These are phyloP conservation scores for Leersia perrieri DNA, from an alignment of 176 grass and related monocot genomes.

Conservation along the genomic window DNA sequence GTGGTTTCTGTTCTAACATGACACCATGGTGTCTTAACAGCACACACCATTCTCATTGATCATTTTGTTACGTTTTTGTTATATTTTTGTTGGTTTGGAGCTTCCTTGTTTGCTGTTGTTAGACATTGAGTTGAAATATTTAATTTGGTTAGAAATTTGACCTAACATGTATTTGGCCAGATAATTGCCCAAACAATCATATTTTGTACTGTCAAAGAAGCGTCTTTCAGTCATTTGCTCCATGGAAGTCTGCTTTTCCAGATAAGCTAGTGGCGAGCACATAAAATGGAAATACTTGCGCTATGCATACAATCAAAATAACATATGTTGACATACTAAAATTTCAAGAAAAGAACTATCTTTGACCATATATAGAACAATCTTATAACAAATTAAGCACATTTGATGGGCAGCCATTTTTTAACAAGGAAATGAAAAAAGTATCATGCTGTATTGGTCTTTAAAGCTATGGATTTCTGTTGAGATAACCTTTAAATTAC, in stretches of 20 bases:
- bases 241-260: neutral
- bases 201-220: neutral
- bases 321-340: neutral
- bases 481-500: neutral
- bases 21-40: no score
- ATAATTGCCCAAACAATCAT: neutral
- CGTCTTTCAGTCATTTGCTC: neutral
- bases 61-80: neutral
- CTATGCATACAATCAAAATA: neutral
- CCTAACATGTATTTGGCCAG: slow-evolving; percentile 4
- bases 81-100: neutral
- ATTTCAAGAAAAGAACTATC: neutral
- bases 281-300: neutral
- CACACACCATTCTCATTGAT: neutral
- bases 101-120: neutral
- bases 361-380: neutral
- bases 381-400: neutral
- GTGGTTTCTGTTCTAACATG: neutral
- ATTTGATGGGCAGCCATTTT: neutral
- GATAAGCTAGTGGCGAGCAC: neutral
- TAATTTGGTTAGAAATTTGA: neutral
- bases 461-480: neutral
- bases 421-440: neutral
- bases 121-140: neutral
- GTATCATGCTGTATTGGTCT: neutral